These are phyloP conservation scores for Beta corolliflora DNA, from an alignment of 179 eudicot genomes.

Conservation along the genomic window DNA sequence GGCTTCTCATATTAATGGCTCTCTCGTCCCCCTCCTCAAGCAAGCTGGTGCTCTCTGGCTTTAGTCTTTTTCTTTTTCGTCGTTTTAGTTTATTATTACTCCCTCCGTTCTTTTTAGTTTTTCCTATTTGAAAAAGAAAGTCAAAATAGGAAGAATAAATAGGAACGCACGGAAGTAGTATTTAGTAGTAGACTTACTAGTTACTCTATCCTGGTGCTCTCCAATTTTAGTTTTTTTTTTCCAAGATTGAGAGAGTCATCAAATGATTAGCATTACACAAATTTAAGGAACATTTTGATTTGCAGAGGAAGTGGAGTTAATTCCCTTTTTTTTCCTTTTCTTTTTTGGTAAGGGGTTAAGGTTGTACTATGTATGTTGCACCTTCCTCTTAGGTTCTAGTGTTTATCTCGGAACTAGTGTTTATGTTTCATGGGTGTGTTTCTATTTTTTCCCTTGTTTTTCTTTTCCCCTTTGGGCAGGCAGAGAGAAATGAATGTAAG, in stretches of 20 bases:
- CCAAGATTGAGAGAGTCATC: not conserved
- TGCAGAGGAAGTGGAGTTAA: slow-evolving; percentile 1
- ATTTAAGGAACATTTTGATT: not conserved
- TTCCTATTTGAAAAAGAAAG: too few species aligned
- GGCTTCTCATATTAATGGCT: slow-evolving; percentile 72
- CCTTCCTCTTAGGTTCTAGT: too few species aligned
- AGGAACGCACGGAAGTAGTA: too few species aligned
- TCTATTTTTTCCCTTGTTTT: too few species aligned
- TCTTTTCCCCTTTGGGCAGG: too few species aligned
- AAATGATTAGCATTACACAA: not conserved
- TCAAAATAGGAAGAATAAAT: too few species aligned
- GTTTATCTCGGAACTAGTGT: too few species aligned
- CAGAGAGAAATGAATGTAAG: too few species aligned
- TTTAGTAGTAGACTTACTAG: not conserved
- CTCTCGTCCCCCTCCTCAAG: slow-evolving; percentile 74
- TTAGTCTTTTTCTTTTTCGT: not conserved
- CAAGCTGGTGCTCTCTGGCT: slow-evolving; percentile 69
- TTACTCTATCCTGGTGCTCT: not conserved
- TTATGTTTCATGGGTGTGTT: too few species aligned
- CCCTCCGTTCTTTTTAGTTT: too few species aligned
- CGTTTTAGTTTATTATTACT: not conserved
- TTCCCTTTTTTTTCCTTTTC: not conserved
- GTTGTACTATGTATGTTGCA: too few species aligned
- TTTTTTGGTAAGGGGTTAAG: too few species aligned
- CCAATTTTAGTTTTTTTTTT: not conserved